Evolutionary conservation across 805 yeast genomes (phyloP).

Genomic region (Saccharomycopsis babjevae): DNA sequence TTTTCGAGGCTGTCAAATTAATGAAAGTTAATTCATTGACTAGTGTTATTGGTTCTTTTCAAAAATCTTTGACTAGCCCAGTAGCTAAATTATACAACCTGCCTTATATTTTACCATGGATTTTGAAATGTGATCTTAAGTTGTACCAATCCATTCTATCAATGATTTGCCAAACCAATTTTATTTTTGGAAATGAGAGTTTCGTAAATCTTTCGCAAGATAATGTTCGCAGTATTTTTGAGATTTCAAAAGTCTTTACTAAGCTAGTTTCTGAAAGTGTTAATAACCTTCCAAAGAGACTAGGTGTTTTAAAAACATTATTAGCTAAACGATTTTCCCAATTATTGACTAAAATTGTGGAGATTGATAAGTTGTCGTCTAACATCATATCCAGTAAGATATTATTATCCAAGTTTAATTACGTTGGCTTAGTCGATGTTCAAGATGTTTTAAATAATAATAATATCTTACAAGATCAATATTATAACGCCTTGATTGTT

Average conservation of each 20-base stretch:
- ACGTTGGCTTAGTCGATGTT: background rate
- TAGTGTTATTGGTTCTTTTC: slow-evolving; percentile 42
- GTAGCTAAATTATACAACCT: slow-evolving; percentile 48
- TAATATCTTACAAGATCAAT: background rate
- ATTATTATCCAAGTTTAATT: background rate
- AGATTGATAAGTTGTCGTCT: slow-evolving; percentile 24
- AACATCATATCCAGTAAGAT: background rate
- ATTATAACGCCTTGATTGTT: background rate
- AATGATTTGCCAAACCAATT: slow-evolving; percentile 50
- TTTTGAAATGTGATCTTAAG: slow-evolving; percentile 54
- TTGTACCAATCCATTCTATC: slow-evolving; percentile 46
- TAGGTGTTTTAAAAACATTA: slow-evolving; percentile 42
- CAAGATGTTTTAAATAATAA: background rate
- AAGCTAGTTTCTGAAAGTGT: slow-evolving; percentile 32
- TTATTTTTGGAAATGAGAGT: background rate
- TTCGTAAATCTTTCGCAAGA: slow-evolving; percentile 27
- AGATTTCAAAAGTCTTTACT: slow-evolving; percentile 40
- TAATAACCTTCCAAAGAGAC: slow-evolving; percentile 39
- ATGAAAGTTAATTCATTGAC: slow-evolving; percentile 57
- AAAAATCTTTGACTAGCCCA: slow-evolving; percentile 48
- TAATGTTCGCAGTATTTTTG: slow-evolving; percentile 28
- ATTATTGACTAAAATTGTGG: slow-evolving; percentile 43
- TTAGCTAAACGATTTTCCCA: slow-evolving; percentile 45
- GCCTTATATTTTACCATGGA: slow-evolving; percentile 47
- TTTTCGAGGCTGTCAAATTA: slow-evolving; percentile 56